Conservation (phyloP, 768 basidiomycete species). For the Trametes cinnabarina region DNA sequence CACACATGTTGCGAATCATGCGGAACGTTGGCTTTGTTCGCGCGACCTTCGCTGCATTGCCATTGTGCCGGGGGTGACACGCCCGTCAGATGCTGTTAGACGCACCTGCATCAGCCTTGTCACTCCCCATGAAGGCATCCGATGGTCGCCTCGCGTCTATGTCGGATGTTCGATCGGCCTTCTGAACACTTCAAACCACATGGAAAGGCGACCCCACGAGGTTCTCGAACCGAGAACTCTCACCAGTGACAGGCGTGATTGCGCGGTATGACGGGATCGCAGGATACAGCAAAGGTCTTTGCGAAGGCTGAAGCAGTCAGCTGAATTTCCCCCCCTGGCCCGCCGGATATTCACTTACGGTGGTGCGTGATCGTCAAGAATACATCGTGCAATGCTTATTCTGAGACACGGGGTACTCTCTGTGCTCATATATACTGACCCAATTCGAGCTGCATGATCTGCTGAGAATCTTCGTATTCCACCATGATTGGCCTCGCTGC, state of each 20-base stretch:
- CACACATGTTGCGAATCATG: no score
- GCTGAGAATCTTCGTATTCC: background rate
- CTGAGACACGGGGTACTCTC: background rate
- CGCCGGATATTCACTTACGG: background rate
- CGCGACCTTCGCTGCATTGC: no score
- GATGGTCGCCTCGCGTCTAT: background rate
- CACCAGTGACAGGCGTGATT: background rate
- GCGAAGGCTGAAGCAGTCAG: background rate
- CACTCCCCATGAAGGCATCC: background rate
- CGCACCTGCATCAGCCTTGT: background rate
- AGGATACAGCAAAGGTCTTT: no score
- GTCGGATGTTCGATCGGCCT: background rate
- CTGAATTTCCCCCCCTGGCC: background rate
- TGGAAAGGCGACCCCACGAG: background rate
- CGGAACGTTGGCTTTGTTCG: no score
- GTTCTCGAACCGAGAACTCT: background rate
- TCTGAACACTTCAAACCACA: background rate
- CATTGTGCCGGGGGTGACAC: no score
- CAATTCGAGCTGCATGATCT: background rate
- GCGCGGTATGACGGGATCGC: background rate
- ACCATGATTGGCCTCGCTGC: background rate
- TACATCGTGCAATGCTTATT: background rate
- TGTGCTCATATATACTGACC: background rate
- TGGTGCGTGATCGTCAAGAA: constrained; percentile 3
- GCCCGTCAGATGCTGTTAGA: no score